Evolutionary conservation across 176 grass and related monocot species (phyloP).

Genomic region (Eleusine coracana): DNA sequence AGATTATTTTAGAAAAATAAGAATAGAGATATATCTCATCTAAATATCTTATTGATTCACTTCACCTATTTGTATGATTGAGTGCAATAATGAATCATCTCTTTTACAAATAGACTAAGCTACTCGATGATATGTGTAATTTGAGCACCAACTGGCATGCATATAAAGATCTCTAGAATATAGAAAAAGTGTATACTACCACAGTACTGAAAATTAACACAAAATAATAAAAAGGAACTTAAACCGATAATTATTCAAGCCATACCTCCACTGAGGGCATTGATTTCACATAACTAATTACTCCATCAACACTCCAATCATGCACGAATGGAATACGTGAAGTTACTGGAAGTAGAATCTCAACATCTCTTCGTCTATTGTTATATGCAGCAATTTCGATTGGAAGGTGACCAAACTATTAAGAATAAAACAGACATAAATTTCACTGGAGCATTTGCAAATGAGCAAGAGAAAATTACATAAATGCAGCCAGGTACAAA

Average conservation of each 20-base stretch:
- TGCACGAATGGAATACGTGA: constrained; percentile 25
- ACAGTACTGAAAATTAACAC: not conserved
- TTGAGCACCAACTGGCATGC: not conserved
- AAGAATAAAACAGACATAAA: not conserved
- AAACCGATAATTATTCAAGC: constrained; percentile 5
- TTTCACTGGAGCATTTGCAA: not conserved
- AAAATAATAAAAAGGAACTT: not conserved
- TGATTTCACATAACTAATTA: constrained; percentile 32
- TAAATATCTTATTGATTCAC: not conserved
- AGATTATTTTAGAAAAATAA: not conserved
- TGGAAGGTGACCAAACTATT: constrained; percentile 30
- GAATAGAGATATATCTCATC: not conserved
- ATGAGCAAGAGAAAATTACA: not conserved
- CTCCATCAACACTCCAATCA: constrained; percentile 51
- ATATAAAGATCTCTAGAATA: not conserved
- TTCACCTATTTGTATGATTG: not conserved
- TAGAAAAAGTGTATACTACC: not conserved
- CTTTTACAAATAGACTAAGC: not conserved
- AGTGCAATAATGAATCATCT: not conserved
- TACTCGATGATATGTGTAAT: not conserved
- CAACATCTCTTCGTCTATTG: constrained; percentile 31
- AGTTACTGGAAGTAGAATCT: constrained; percentile 43
- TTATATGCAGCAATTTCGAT: constrained; percentile 42
- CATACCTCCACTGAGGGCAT: constrained; percentile 26
- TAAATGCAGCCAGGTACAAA: not conserved